Conservation (phyloP, 2,329 filamentous ascomycete species). For the Plectosphaerella plurivora region DNA sequence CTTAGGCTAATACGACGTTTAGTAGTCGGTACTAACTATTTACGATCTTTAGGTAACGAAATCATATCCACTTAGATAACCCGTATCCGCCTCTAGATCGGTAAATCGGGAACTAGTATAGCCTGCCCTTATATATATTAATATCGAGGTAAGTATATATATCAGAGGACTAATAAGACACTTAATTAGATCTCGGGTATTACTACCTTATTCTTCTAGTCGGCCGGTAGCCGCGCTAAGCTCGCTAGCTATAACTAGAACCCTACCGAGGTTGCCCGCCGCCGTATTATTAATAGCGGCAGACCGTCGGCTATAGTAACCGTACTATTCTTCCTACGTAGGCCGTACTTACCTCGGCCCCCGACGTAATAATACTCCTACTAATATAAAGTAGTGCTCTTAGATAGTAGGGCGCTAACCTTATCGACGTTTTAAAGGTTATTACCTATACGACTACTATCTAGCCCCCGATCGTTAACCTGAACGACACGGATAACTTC, state of each 20-base stretch:
- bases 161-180: no score
- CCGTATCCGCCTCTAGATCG: constrained; percentile 7
- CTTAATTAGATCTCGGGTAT: constrained; percentile 4
- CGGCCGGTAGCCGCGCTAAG: neutral
- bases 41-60: no score
- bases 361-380: no score
- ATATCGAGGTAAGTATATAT: neutral
- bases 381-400: no score
- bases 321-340: neutral
- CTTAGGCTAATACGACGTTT: no score
- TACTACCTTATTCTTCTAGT: constrained; percentile 5
- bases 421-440: constrained; percentile 9
- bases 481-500: constrained; percentile 12
- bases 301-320: neutral
- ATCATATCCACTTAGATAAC: constrained; percentile 3
- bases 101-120: constrained; percentile 13
- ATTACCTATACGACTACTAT: constrained; percentile 5
- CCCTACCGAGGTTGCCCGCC: neutral
- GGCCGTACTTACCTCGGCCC: no score
- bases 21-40: no score
- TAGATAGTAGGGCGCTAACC: constrained; percentile 7
- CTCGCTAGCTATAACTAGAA: neutral
- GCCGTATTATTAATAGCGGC: neutral
- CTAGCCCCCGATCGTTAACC: constrained; percentile 3
- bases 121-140: constrained; percentile 5